Evolutionary conservation across 2,329 filamentous ascomycete genomes (phyloP), one percentile per base, ranked within the genome.

Genomic region (Cercospora sp.): DNA sequence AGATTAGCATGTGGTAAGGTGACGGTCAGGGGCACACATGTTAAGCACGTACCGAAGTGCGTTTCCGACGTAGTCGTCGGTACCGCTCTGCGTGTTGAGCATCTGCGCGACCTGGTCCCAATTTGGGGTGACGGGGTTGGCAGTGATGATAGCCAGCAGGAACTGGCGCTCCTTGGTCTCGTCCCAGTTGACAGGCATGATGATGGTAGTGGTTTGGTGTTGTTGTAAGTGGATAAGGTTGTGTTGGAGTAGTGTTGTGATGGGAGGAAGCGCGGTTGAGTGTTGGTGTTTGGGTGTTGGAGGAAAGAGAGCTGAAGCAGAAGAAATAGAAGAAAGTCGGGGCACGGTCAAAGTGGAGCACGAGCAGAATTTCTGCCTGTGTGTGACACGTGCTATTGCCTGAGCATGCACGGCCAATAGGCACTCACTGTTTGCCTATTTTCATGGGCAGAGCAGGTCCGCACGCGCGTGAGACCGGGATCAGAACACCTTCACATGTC

Each of bases 91-190:
- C 6, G 36, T 8, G 13, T 67, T 62, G 69, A 74, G 68, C 26
- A 72, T 33, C 4, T 66, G 40, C 2, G 73, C 73, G 20, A 74
- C 68, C 18, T 69, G 23, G 16, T 69, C 64, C 73, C 73, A 72
- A 2, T 72, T 69, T 2, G 69, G 71, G 10, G 53, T 12, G 53
- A 16, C 58, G 2, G 61, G 18, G 33, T 23, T 33, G 45, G 60
- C 64, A 23, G 66, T 31, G 28, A 69, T 69, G 64, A 69, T 64
- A 20, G 64, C 55, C 26, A 69, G 60, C 12, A 69, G 64, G 18
- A 69, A 55, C 20, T 66, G 63, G 51, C 64, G 63, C 31, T 69
- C 67, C 23, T 66, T 66, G 13, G 51, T 4, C 13, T 69, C 67
- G 20, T 66, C 64, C 67, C 67, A 69, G 60, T 12, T 33, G 51